Conservation (phyloP, 2,329 filamentous ascomycete genomes). For the Atkinsonella hypoxylon region DNA sequence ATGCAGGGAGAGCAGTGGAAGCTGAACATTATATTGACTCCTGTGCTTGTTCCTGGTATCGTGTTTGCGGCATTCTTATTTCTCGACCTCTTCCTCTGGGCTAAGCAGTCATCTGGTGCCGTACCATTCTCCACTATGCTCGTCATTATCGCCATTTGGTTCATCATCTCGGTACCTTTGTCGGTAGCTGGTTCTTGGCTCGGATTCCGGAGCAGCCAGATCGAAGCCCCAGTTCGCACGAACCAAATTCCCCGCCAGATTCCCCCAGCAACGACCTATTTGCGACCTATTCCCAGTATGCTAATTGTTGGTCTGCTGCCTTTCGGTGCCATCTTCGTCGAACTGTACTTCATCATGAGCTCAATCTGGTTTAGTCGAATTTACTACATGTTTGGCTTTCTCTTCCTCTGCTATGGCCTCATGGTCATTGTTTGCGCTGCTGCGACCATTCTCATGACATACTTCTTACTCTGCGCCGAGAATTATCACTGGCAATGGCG, state of each 20-base stretch:
- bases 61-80: constrained; percentile 87
- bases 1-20: constrained; percentile 92
- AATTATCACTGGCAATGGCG: constrained; percentile 99
- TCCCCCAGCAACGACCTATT: constrained; percentile 69
- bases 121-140: constrained; percentile 97
- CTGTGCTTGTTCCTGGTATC: constrained; percentile 70
- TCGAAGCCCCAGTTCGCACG: constrained; percentile 76
- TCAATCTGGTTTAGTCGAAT: constrained; percentile 98
- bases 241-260: constrained; percentile 99
- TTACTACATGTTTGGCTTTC: constrained; percentile 99
- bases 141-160: constrained; percentile 88
- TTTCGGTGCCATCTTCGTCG: constrained; percentile 94
- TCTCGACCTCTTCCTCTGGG: constrained; percentile 93
- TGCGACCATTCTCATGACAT: constrained; percentile 87
- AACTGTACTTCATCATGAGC: constrained; percentile 99
- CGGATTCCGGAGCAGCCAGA: constrained; percentile 63
- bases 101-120: constrained; percentile 79
- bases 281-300: constrained; percentile 80
- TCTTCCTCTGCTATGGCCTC: constrained; percentile 93
- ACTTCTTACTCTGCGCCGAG: constrained; percentile 90
- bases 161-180: constrained; percentile 86
- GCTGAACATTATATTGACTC: constrained; percentile 80
- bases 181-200: constrained; percentile 87
- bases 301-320: constrained; percentile 84
- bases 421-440: constrained; percentile 94